Evolutionary conservation across 176 grass and related monocot genomes (phyloP), one percentile per base, ranked within the genome.

Genomic region (Secale cereale): DNA sequence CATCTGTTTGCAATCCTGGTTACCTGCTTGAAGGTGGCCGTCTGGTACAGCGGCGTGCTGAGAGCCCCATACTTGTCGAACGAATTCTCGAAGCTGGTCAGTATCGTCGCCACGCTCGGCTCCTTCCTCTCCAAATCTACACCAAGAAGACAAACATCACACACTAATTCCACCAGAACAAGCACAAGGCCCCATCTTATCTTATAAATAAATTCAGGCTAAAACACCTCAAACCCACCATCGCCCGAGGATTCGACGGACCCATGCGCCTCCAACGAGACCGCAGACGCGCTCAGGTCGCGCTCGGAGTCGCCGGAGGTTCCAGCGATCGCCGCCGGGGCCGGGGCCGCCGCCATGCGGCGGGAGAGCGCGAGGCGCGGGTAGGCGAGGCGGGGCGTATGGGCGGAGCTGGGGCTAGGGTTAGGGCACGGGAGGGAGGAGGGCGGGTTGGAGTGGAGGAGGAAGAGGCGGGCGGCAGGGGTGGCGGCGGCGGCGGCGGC

Each of bases 1-100:
- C 26, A 31, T 70, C 10, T 74, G 10, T 74, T 22, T 16, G 27
- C 32, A 71, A 37, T 13, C 27, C 57, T 20, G 82, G 13, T 65
- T 87, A 98, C 95, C 95, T 98, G 95, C 86, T 93, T 95, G 81
- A 98, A 98, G 19, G 95, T 98, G 78, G 97, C 94, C 0, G 97
- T 96, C 91, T 98, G 97, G 90, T 98, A 98, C 81, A 98, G 85
- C 33, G 97, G 97, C 56, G 97, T 98, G 66, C 97, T 98, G 81
- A 92, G 32, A 74, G 97, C 86, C 60, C 83, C 97, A 48, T 94
- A 98, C 29, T 48, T 74, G 70, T 98, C 97, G 61, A 98, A 98
- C 40, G 93, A 92, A 50, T 98, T 98, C 22, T 93, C 91, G 46
- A 94, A 96, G 46, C 81, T 91, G 56, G 89, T 94, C 77, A 98